Evolutionary conservation across 208 protist genomes (phyloP), one percentile per base, ranked within the genome.

Genomic region (Trypanosoma vivax): DNA sequence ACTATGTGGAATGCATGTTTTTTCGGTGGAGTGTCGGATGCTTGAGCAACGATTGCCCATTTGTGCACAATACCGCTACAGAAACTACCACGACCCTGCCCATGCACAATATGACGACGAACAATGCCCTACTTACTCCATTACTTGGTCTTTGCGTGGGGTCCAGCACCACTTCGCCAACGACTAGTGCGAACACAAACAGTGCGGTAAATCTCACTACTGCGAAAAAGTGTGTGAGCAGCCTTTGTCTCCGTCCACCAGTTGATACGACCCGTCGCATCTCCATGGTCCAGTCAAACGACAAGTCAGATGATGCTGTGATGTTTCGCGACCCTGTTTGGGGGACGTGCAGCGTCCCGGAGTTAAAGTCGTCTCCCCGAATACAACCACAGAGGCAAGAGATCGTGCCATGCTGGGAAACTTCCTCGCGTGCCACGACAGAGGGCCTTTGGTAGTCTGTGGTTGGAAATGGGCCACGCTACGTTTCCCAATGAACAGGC

Each of bases 1-100:
- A 52, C 48, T 57, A 43, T 38, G 65, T 71, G 40, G 65, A 71
- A 38, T 71, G 65, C 42, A 71, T 71, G 65, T 71, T 71, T 33
- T 71, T 56, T 33, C 53, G 55, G 18, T 60, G 57, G 11, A 30
- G 34, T 21, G 50, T 55, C 21, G 65, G 65, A 4, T 71, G 65
- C 37, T 29, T 71, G 16, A 54, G 55, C 34, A 47, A 7, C 14
- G 59, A 71, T 21, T 71, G 65, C 43, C 45, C 55, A 19, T 71
- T 71, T 33, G 24, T 34, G 0, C 65, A 71, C 45, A 57, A 11
- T 31, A 52, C 45, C 13, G 14, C 40, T 24, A 16, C 54, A 16
- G 37, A 52, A 1, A 42, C 57, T 18, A 47, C 50, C 0, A 35
- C 60, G 28, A 14, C 50, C 23, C 14, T 52, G 10, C 60, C 60